phyloP scores from a whole-genome alignment of 441 rosid species.

The Dalechampia spathulata region DNA sequence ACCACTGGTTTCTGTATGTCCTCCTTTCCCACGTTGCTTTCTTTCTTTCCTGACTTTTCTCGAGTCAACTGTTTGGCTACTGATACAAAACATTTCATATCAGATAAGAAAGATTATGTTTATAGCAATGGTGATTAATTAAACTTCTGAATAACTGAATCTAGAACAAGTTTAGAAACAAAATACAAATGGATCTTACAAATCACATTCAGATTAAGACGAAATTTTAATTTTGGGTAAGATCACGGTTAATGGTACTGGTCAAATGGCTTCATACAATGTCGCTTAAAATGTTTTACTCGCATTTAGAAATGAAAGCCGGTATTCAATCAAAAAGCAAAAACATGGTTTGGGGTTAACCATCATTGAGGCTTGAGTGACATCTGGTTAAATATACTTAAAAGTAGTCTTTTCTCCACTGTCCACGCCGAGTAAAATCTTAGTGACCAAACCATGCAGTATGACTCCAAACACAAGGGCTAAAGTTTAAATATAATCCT shows the following conservation, averaged over 20 bases:
- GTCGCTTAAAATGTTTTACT: too few species aligned
- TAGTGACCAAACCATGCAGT: not conserved
- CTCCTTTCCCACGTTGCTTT: slow-evolving; percentile 47
- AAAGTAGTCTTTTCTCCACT: not conserved
- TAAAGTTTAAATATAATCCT: not conserved
- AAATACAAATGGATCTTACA: not conserved
- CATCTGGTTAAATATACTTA: too few species aligned
- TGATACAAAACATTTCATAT: slow-evolving; percentile 21
- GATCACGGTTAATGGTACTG: not conserved
- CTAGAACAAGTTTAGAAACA: too few species aligned
- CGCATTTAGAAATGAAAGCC: too few species aligned
- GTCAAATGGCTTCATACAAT: too few species aligned
- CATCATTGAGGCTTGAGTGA: too few species aligned
- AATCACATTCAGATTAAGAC: not conserved
- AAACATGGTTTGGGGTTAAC: not conserved
- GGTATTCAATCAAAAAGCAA: not conserved
- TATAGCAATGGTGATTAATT: not conserved
- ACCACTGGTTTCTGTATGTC: slow-evolving; percentile 31
- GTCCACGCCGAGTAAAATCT: not conserved
- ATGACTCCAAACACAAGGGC: not conserved
- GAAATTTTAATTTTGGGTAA: not conserved
- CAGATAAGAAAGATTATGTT: not conserved
- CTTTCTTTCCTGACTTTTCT: slow-evolving; percentile 52
- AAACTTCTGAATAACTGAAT: not conserved
- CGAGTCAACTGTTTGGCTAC: slow-evolving; percentile 45